Conservation (phyloP, 2,329 filamentous ascomycete genomes). For the Amylocarpus encephaloides region DNA sequence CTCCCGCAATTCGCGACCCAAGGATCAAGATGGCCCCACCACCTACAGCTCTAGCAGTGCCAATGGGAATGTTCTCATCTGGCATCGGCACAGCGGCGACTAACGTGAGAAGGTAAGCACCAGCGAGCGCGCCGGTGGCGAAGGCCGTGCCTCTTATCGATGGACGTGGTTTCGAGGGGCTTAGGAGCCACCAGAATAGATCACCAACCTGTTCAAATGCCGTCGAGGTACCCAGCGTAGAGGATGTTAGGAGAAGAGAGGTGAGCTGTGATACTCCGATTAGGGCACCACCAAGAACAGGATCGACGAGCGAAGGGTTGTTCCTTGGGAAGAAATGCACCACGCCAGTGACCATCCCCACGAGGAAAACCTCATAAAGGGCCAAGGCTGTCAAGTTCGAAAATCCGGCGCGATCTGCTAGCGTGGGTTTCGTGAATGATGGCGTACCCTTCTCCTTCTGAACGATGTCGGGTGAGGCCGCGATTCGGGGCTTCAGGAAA, state of each 20-base stretch:
- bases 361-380: slow-evolving; percentile 19
- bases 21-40: slow-evolving; percentile 54
- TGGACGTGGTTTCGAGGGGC: slow-evolving; percentile 5
- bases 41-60: slow-evolving; percentile 37
- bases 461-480: neutral
- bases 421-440: slow-evolving; percentile 14
- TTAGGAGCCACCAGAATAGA: slow-evolving; percentile 38
- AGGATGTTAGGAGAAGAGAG: slow-evolving; percentile 46
- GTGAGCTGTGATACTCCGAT: slow-evolving; percentile 53
- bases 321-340: slow-evolving; percentile 6
- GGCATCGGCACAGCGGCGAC: slow-evolving; percentile 8
- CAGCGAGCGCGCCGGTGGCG: slow-evolving; percentile 43
- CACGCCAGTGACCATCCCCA: slow-evolving; percentile 8
- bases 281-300: slow-evolving; percentile 46
- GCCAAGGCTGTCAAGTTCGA: slow-evolving; percentile 7
- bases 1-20: slow-evolving; percentile 56
- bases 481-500: neutral
- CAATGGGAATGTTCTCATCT: slow-evolving; percentile 26
- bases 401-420: slow-evolving; percentile 16
- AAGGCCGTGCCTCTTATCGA: slow-evolving; percentile 38
- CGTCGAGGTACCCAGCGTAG: slow-evolving; percentile 54
- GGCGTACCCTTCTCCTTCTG: neutral
- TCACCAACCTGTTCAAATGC: slow-evolving; percentile 56
- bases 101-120: slow-evolving; percentile 34
- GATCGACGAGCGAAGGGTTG: slow-evolving; percentile 8